Percentiles rank a stretch among this genome's conserved stretches.
phyloP scores from a whole-genome alignment of 805 yeast genomes.

The Metschnikowia dekortorum region DNA sequence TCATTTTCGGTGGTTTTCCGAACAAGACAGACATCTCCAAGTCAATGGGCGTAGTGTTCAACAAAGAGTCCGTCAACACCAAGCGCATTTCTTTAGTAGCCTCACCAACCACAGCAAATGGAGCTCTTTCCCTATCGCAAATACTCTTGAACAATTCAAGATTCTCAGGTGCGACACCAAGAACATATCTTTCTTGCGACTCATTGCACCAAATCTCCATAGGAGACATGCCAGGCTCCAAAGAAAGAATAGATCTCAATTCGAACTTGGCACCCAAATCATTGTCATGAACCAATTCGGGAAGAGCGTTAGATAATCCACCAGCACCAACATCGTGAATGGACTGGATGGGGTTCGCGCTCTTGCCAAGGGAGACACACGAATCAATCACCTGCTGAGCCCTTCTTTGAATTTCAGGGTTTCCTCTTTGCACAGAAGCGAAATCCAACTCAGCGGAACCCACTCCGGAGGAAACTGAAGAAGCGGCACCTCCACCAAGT shows the following conservation, averaged over 20 bases:
- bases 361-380: constrained; percentile 75
- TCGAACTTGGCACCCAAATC: constrained; percentile 92
- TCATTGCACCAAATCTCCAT: constrained; percentile 99
- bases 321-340: constrained; percentile 99
- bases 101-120: constrained; percentile 91
- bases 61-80: constrained; percentile 70
- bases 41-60: constrained; percentile 86
- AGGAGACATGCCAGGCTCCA: constrained; percentile 98
- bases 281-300: constrained; percentile 96
- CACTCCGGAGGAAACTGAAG: constrained; percentile 93
- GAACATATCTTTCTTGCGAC: constrained; percentile 95
- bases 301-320: constrained; percentile 94
- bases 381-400: constrained; percentile 97
- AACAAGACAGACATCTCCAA: constrained; percentile 91
- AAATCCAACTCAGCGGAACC: constrained; percentile 95
- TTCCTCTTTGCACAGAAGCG: constrained; percentile 98
- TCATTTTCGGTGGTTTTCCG: constrained; percentile 96
- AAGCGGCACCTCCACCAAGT: constrained; percentile 99
- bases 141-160: constrained; percentile 66
- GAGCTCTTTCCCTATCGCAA: constrained; percentile 94
- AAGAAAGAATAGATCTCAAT: constrained; percentile 79
- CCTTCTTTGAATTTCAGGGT: constrained; percentile 98
- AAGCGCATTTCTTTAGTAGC: constrained; percentile 87
- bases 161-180: constrained; percentile 83
- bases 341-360: constrained; percentile 74